Conservation (phyloP, 2,329 filamentous ascomycete genomes). For the Cercospora nicotianae region DNA sequence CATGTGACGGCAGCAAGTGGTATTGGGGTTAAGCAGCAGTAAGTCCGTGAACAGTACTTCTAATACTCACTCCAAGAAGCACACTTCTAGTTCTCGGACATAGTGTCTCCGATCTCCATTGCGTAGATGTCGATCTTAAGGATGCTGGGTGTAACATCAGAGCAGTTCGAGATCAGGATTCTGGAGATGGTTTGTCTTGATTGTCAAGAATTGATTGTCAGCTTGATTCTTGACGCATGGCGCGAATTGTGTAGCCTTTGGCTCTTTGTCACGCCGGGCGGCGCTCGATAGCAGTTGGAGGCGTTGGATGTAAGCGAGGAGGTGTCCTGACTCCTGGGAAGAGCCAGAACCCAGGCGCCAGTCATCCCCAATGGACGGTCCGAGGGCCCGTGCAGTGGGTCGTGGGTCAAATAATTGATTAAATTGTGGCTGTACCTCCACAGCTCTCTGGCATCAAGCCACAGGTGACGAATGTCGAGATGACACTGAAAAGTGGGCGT, state of each 20-base stretch:
- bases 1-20: not conserved
- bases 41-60: not conserved
- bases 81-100: not conserved
- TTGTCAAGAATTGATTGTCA: not conserved
- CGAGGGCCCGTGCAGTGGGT: not conserved
- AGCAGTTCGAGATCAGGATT: not conserved
- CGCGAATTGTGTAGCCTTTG: not conserved
- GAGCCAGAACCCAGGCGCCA: not conserved
- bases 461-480: not conserved
- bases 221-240: not conserved
- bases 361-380: not conserved
- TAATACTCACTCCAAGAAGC: not conserved
- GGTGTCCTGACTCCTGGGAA: not conserved
- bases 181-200: not conserved
- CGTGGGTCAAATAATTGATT: not conserved
- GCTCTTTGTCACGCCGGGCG: slow-evolving; percentile 8
- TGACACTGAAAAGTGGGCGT: not conserved
- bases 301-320: not conserved
- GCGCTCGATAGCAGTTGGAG: slow-evolving; percentile 3
- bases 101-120: not conserved
- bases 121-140: not conserved
- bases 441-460: not conserved
- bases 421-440: not conserved
- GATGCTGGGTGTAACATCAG: not conserved
- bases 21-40: not conserved